These are phyloP conservation scores for Rutstroemia sydowiana DNA, from an alignment of 2,329 filamentous ascomycete genomes.

Conservation along the genomic window DNA sequence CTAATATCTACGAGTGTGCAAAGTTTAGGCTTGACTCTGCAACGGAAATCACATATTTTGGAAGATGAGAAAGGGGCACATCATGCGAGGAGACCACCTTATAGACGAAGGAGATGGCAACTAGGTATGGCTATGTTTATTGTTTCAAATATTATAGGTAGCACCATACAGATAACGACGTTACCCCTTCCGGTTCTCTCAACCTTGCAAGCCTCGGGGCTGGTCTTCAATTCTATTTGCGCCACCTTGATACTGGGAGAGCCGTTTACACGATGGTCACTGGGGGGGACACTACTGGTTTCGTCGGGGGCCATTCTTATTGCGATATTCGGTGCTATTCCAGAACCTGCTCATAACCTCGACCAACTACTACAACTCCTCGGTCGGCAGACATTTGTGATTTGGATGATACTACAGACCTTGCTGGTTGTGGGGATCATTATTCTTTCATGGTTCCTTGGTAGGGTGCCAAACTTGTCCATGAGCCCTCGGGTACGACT, in stretches of 20 bases:
- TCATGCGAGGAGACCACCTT: slow-evolving; percentile 75
- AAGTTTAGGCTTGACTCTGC: slow-evolving; percentile 87
- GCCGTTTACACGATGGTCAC: slow-evolving; percentile 89
- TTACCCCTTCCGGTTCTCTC: slow-evolving; percentile 89
- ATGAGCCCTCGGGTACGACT: slow-evolving; percentile 64
- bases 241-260: slow-evolving; percentile 88
- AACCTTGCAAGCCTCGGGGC: slow-evolving; percentile 86
- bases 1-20: slow-evolving; percentile 90
- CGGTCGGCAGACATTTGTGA: slow-evolving; percentile 64
- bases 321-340: slow-evolving; percentile 87
- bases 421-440: slow-evolving; percentile 65
- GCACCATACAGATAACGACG: slow-evolving; percentile 95
- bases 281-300: slow-evolving; percentile 82
- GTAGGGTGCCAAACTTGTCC: slow-evolving; percentile 44
- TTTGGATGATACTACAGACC: slow-evolving; percentile 81
- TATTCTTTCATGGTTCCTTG: slow-evolving; percentile 50
- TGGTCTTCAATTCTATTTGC: slow-evolving; percentile 98
- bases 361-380: slow-evolving; percentile 73
- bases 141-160: slow-evolving; percentile 86
- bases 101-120: slow-evolving; percentile 90
- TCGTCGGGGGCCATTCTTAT: slow-evolving; percentile 85
- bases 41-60: slow-evolving; percentile 95
- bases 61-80: slow-evolving; percentile 84
- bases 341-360: slow-evolving; percentile 83
- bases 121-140: slow-evolving; percentile 97